Evolutionary conservation across 2,329 filamentous ascomycete genomes (phyloP).

Genomic region (Thielaviopsis euricoi): DNA sequence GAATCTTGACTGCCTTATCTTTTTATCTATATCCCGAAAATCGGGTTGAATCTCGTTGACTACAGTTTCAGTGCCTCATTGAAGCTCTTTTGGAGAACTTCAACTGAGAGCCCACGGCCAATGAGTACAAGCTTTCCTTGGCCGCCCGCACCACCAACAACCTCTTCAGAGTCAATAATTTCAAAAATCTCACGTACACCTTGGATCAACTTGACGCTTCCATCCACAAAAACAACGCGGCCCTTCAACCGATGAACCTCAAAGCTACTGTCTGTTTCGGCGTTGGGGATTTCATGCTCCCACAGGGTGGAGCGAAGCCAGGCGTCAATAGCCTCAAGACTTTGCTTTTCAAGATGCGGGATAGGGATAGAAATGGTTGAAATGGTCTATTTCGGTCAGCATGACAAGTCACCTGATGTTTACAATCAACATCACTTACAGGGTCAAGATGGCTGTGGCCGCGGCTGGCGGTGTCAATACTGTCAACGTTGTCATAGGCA

Average conservation of each 20-base stretch:
- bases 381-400: constrained; percentile 44
- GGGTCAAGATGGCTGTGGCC: constrained; percentile 86
- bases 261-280: constrained; percentile 29
- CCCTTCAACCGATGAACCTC: constrained; percentile 86
- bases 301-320: constrained; percentile 78
- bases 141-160: constrained; percentile 14
- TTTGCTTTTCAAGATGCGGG: constrained; percentile 36
- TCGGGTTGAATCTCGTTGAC: constrained; percentile 12
- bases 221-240: constrained; percentile 48
- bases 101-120: constrained; percentile 35
- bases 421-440: constrained; percentile 30
- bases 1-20: not conserved
- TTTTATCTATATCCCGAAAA: constrained; percentile 14
- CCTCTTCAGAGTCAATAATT: constrained; percentile 47
- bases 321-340: constrained; percentile 51
- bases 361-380: constrained; percentile 63
- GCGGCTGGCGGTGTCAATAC: constrained; percentile 53
- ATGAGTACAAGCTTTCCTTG: constrained; percentile 48
- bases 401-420: not conserved
- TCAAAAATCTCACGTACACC: constrained; percentile 91
- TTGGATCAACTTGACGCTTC: constrained; percentile 62
- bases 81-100: constrained; percentile 34
- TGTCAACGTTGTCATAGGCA: constrained; percentile 72
- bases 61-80: not conserved
- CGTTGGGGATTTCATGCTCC: constrained; percentile 48